Base-by-base conservation (phyloP, 2,329 filamentous ascomycete genomes). In the Hypoxylon sp. region DNA sequence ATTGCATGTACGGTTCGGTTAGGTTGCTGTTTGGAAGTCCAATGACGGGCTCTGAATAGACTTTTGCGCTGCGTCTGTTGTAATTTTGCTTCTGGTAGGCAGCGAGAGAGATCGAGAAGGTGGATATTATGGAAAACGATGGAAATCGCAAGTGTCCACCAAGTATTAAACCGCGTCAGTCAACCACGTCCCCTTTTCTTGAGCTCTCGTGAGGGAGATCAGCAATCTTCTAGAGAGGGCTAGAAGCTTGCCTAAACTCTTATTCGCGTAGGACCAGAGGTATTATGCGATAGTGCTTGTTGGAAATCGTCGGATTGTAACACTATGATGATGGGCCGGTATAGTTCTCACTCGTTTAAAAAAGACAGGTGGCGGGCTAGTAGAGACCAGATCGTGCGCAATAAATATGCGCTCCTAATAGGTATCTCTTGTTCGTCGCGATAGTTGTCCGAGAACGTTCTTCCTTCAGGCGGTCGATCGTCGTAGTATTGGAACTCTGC, bases 391-490 rank as follows among this genome's bases (percentile, higher is more conserved):
- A 45, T 9, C 43, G 21, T 47, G 29, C 45, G 54, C 45, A 23
- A 23, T 23, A 23, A 29, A 47, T 34, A 46, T 46, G 53, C 53
- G 53, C 53, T 41, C 19, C 39, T 16, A 47, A 48, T 21, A 14
- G n/a, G 21, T 39, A 27, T 29, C 43, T 52, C 25, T 39, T 51
- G 29, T 3, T 60, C 47, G 32, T 29, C 12, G 29, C 41, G 27
- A 27, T 25, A 37, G 27, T 41, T 39, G 32, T 58, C 34, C 43
- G 3, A 12, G 50, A 27, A 19, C 32, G 9, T 12, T 34, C 6
- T 58, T 32, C 34, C 21, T 32, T 58, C 25, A 27, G 11, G 19
- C 16, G 32, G 4, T 43, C 6, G 19, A 23, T 30, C 12, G n/a
- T 43, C 19, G 45, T 43, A n/a, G 14, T 46, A 19, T 32, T 41